Evolutionary conservation across 2,329 filamentous ascomycete species (phyloP), one percentile per base, ranked within the genome.

Genomic region (Diplodia seriata): DNA sequence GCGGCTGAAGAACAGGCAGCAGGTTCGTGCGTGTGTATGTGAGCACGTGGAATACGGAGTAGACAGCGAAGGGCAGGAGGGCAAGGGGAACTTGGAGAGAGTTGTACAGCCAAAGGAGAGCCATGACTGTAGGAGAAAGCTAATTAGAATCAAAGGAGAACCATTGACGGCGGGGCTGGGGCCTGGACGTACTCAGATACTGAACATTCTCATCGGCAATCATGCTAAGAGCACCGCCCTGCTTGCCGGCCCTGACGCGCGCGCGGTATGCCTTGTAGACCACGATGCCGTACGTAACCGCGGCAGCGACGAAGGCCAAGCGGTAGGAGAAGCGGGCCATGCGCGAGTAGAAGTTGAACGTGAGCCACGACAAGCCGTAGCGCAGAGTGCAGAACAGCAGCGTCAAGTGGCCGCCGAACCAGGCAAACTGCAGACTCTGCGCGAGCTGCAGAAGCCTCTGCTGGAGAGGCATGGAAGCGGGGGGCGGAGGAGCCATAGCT

Each of bases 211-310:
- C 95, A 79, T 99, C 95, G 14, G 88, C 85, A 68, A 90, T 84
- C 72, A 97, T 83, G 70, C 89, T 86, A 69, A 94, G 66, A 59
- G 86, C 80, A 68, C 91, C 87, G 81, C 82, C 78, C 77, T 85
- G 87, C 74, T 89, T 88, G 71, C 90, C 90, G 61, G 89, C 85
- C 86, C 92, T 91, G 74, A 91, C 86, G 73, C 93, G 91, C 74
- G 94, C 92, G 72, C 94, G 90, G 84, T 94, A 92, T 68, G 93
- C 94, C 88, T 99, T 99, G 86, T 97, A 98, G 70, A 99, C 94
- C 61, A 99, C 95, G 73, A 99, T 98, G 72, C 95, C 94, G 81
- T 99, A 99, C 12, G 95, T 98, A 61, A 89, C 88, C 57, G 93
- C 93, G 6, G 95, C 95, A 2, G 94, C 90, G 73, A 97, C 73